Evolutionary conservation across 768 basidiomycete species (phyloP), one percentile per base, ranked within the genome.

Genomic region (Amanita pseudoporphyria): DNA sequence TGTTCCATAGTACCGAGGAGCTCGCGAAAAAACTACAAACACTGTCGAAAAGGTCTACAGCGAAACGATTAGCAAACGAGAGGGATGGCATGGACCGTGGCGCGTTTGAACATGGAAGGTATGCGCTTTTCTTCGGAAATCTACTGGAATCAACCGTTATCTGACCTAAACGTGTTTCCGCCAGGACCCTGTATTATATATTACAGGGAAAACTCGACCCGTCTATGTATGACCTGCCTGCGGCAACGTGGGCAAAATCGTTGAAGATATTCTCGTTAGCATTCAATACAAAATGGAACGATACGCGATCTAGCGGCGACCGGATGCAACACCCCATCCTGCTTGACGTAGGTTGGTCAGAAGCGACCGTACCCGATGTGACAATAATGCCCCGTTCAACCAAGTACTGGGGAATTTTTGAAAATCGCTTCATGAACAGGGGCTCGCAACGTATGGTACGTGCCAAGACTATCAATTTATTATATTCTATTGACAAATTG

Each of bases 71-170:
- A 45, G 24, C 26, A 16, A 44, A 53, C 10, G 56, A 54, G 1
- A 56, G 58, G 1, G 45, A 58, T 1, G 58, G 62, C 5, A 38
- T 58, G 7, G 57, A 61, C 33, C 67, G 77, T 6, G 72, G 58
- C 2, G 60, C 62, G 6, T 78, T 75, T 59, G 77, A 78, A 45
- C 71, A 76, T 39, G 72, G 74, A 40, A 67, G 76, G 73, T 71
- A 51, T 14, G 58, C 30, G 3, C 16, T 12, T 36, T 38, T 13
- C 21, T 33, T 39, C 18, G 26, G 7, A 6, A 9, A n/a, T n/a
- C n/a, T n/a, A n/a, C n/a, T n/a, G n/a, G n/a, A n/a, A n/a, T n/a
- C n/a, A n/a, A n/a, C n/a, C 13, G 24, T 5, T 24, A 3, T 10
- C 21, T 47, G 6, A 3, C 39, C 13, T 47, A 31, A 38, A 35